Evolutionary conservation across 192 early-diverging fungal species (phyloP).

Genomic region (Backusella australiensis): DNA sequence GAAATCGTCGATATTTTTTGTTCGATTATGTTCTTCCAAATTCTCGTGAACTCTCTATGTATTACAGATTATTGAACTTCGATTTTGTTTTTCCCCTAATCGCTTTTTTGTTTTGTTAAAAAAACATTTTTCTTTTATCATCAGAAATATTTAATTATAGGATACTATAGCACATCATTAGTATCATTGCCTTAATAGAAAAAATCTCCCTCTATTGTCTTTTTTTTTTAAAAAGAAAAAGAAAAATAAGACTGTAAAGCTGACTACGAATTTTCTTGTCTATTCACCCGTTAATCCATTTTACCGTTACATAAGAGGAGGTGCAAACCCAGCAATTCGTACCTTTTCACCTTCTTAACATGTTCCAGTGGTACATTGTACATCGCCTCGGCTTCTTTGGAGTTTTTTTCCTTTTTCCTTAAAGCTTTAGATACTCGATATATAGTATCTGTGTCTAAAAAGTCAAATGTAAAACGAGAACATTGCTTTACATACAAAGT

Average conservation of each 20-base stretch:
- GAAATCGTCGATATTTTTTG: constrained; percentile 1
- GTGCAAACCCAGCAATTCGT: neutral
- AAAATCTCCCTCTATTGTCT: neutral
- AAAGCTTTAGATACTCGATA: neutral
- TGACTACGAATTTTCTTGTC: neutral
- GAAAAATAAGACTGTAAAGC: neutral
- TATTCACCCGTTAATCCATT: neutral
- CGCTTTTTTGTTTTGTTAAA: neutral
- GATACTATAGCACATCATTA: neutral
- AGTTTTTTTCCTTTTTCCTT: neutral
- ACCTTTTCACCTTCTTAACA: neutral
- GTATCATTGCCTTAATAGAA: neutral
- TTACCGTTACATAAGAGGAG: neutral
- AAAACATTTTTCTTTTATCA: neutral
- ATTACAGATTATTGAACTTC: neutral
- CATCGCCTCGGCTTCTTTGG: neutral
- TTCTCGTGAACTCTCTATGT: neutral
- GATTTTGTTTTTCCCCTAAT: neutral
- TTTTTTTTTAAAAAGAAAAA: neutral
- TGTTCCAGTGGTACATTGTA: neutral
- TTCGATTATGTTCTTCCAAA: neutral
- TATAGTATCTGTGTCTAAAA: neutral
- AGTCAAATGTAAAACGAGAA: neutral
- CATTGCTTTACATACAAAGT: neutral
- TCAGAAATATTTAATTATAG: neutral